Conservation (phyloP, 148 eudicot genomes). For the Simmondsia chinensis region DNA sequence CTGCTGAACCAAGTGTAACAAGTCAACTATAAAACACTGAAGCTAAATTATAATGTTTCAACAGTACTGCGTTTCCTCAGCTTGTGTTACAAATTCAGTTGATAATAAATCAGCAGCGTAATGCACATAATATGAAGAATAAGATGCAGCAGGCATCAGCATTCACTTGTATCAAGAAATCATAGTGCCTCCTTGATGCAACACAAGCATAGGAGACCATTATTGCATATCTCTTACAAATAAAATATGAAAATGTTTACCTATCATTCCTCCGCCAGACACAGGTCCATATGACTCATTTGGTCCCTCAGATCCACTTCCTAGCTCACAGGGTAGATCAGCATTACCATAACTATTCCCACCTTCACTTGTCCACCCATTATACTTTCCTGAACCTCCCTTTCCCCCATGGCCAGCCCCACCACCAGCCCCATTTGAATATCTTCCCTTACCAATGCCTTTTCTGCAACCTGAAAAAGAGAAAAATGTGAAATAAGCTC, state of each 20-base stretch:
- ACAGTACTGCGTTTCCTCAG: too few species aligned
- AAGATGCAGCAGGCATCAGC: too few species aligned
- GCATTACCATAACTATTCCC: conserved; percentile 66
- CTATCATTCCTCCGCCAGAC: conserved; percentile 87
- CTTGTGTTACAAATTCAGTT: too few species aligned
- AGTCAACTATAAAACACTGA: too few species aligned
- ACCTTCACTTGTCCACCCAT: conserved; percentile 65
- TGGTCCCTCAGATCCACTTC: conserved; percentile 79
- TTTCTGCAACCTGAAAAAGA: conserved; percentile 55
- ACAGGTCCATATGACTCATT: conserved; percentile 47
- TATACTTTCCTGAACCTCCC: conserved; percentile 70
- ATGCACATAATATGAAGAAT: too few species aligned
- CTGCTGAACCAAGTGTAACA: too few species aligned
- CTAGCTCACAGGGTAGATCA: conserved; percentile 82
- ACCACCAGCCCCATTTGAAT: conserved; percentile 72
- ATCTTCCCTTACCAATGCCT: conserved; percentile 68
- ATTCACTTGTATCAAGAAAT: too few species aligned
- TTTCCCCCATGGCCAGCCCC: conserved; percentile 95
- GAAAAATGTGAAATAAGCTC: conserved; percentile 1
- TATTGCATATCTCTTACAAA: background rate
- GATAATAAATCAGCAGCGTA: too few species aligned
- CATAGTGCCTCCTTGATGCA: too few species aligned
- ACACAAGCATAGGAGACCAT: background rate
- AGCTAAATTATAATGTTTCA: too few species aligned
- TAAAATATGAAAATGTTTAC: conserved; percentile 19